phyloP scores from a whole-genome alignment of 2,329 filamentous ascomycete species.

The Neopestalotiopsis sp. region DNA sequence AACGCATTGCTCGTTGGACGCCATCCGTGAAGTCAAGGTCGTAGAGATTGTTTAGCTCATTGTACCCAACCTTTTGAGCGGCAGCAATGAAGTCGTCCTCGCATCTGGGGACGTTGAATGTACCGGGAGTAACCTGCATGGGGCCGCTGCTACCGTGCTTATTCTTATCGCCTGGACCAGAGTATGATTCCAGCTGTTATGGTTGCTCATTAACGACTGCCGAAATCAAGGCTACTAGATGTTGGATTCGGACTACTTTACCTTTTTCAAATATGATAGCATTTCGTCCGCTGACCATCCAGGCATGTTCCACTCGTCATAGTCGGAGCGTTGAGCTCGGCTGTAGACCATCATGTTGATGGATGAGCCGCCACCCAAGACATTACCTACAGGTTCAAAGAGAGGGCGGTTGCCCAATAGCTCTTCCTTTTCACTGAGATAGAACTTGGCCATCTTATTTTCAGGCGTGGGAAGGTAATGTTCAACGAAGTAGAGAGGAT shows the following conservation, averaged over 20 bases:
- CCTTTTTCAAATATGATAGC: slow-evolving; percentile 57
- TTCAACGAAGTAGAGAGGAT: slow-evolving; percentile 54
- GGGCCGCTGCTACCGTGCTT: slow-evolving; percentile 54
- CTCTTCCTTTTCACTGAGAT: slow-evolving; percentile 39
- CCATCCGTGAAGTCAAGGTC: slow-evolving; percentile 6
- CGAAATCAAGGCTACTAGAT: slow-evolving; percentile 30
- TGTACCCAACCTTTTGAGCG: slow-evolving; percentile 46
- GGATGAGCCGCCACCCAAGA: slow-evolving; percentile 58
- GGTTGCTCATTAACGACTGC: slow-evolving; percentile 30
- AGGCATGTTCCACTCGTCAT: slow-evolving; percentile 34
- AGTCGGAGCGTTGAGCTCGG: slow-evolving; percentile 39
- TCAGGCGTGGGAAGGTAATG: slow-evolving; percentile 46
- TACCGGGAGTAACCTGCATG: slow-evolving; percentile 52
- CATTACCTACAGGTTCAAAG: slow-evolving; percentile 46
- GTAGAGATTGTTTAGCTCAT: slow-evolving; percentile 27
- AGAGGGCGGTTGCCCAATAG: slow-evolving; percentile 50
- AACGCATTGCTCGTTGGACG: slow-evolving; percentile 20
- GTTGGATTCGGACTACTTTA: slow-evolving; percentile 5
- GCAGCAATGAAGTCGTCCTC: slow-evolving; percentile 53
- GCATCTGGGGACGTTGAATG: slow-evolving; percentile 41
- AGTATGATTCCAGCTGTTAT: slow-evolving; percentile 33
- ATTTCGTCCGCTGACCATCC: slow-evolving; percentile 40
- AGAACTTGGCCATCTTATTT: slow-evolving; percentile 53
- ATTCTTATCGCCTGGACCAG: slow-evolving; percentile 40
- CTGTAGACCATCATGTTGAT: slow-evolving; percentile 54